These are phyloP conservation scores for Chrysanthemum seticuspe DNA, from an alignment of 129 eudicot genomes.

Conservation along the genomic window DNA sequence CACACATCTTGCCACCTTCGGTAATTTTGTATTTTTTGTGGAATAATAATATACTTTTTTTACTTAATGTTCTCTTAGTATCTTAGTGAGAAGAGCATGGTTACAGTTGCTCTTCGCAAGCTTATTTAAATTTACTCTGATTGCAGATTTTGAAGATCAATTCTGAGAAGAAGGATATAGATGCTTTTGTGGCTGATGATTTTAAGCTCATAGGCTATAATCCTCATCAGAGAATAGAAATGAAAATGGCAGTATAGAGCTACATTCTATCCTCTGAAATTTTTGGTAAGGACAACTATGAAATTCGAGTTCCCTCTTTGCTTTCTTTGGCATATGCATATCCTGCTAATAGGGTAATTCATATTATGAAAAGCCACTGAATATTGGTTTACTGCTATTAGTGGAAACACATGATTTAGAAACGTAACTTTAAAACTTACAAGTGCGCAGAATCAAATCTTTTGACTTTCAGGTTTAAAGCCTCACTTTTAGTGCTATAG, in stretches of 20 bases:
- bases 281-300: constrained; percentile 24
- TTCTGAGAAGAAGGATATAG: constrained; percentile 70
- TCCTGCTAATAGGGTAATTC: neutral
- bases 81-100: neutral
- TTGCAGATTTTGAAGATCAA: constrained; percentile 77
- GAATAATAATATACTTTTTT: too few species aligned
- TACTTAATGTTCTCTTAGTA: too few species aligned
- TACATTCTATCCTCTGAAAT: constrained; percentile 8
- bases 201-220: constrained; percentile 70
- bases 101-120: neutral
- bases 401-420: constrained; percentile 13
- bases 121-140: neutral
- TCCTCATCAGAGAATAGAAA: constrained; percentile 84
- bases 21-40: too few species aligned
- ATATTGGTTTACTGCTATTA: constrained; percentile 9
- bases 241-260: constrained; percentile 90
- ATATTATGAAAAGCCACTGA: neutral
- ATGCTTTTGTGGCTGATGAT: constrained; percentile 75
- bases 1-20: too few species aligned
- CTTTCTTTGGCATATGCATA: neutral
- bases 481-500: constrained; percentile 8
- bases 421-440: neutral
- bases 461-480: constrained; percentile 21
- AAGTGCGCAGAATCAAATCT: constrained; percentile 14
- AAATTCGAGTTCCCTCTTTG: neutral